Evolutionary conservation across 768 basidiomycete genomes (phyloP), one percentile per base, ranked within the genome.

Genomic region (Cystobasidium onofrii): DNA sequence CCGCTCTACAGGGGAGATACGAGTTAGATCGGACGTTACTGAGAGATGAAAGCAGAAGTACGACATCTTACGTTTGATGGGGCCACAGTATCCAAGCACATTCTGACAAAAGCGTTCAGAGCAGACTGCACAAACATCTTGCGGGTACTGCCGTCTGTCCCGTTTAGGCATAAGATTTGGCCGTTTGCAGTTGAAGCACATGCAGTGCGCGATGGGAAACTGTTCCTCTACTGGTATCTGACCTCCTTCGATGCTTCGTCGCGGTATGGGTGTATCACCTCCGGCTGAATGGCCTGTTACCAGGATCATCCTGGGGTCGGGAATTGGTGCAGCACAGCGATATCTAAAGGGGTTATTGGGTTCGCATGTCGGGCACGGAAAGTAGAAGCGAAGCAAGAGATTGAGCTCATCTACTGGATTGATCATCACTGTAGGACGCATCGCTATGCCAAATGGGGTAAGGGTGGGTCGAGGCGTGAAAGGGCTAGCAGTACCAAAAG

Each of bases 401-500:
- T 71, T 71, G 69, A 71, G 69, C 69, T 71, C 69, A 39, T 71
- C 69, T 7, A 71, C 55, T 27, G 69, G 69, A 46, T 71, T 71
- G 1, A 71, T 55, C 69, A 71, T 55, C 10, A 71, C 69, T 31
- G 36, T 64, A 7, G 63, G 63, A 4, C 63, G 31, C 36, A 64
- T 46, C 18, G 63, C 63, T 27, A 64, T 64, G 7, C 63, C 43
- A 15, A 64, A 46, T 4, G 63, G 63, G 4, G 57, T 60, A 20
- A 60, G 25, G 23, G 57, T 60, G 4, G 57, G 57, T 13, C 57
- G 57, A 15, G 57, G 12, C 6, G 25, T 27, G 57, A 60, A 60
- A 15, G 57, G 57, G 33, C 57, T 60, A 34, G 57, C 57, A 6
- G 57, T 60, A 13, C 57, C 57, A 60, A 60, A 60, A 27, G 57